These are phyloP conservation scores for Thelonectria blattea DNA, from an alignment of 2,329 filamentous ascomycete species.

Conservation along the genomic window DNA sequence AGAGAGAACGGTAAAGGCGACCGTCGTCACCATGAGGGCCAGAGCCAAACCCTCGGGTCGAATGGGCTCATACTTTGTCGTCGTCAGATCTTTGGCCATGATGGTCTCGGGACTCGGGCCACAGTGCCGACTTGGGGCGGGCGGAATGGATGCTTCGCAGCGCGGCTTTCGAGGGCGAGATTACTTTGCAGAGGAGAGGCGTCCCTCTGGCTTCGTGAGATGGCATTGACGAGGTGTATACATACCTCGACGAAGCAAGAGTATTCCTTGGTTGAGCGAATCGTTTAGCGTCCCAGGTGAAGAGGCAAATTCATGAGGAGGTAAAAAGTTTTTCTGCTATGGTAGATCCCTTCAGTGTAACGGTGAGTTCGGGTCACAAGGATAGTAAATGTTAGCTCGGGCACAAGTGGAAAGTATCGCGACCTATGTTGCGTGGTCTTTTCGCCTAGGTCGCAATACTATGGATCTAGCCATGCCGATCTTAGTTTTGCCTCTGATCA, in stretches of 20 bases:
- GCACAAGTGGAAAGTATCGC: no score
- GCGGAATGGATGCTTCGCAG: neutral
- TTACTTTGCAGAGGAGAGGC: neutral
- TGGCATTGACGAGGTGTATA: neutral
- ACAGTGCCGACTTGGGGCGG: neutral
- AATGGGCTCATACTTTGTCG: constrained; percentile 26
- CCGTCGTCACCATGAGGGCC: constrained; percentile 18
- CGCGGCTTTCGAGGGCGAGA: neutral
- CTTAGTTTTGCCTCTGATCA: no score
- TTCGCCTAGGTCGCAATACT: no score
- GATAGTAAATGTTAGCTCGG: no score
- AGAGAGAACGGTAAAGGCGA: constrained; percentile 22
- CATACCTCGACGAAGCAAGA: neutral
- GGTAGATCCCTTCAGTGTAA: neutral
- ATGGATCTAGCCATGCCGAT: no score
- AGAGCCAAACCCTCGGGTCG: constrained; percentile 25
- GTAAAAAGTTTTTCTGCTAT: neutral
- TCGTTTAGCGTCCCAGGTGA: neutral
- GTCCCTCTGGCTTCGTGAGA: neutral
- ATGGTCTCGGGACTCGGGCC: neutral
- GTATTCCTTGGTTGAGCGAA: neutral
- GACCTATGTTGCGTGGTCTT: no score
- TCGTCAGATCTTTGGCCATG: constrained; percentile 26
- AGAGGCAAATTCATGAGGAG: neutral
- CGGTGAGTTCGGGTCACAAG: no score